Percentiles rank a stretch among this genome's conserved stretches.
phyloP scores from a whole-genome alignment of 1,284 basidiomycete species.

The Cronartium quercuum region DNA sequence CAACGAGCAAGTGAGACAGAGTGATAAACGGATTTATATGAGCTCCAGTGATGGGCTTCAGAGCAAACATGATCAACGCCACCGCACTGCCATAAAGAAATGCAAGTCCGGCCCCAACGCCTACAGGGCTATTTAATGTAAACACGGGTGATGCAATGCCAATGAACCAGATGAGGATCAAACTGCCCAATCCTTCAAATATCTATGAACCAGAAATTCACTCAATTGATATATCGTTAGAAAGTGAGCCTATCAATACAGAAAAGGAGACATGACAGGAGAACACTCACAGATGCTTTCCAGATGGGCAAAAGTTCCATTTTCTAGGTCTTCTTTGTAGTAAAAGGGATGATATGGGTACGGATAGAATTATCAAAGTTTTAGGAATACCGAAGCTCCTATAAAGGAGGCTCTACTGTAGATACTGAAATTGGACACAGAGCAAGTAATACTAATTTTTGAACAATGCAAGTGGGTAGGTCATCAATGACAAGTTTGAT shows the following conservation, averaged over 20 bases:
- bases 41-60: conserved; percentile 14
- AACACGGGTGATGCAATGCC: not conserved
- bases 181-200: conserved; percentile 27
- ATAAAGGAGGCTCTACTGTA: too few relatives aligned
- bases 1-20: not conserved
- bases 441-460: too few relatives aligned
- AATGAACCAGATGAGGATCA: conserved; percentile 17
- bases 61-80: conserved; percentile 8
- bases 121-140: not conserved
- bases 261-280: not conserved
- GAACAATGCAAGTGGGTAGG: too few relatives aligned
- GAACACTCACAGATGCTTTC: not conserved
- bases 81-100: conserved; percentile 6
- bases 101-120: not conserved
- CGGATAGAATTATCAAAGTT: too few relatives aligned
- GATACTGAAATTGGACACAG: too few relatives aligned
- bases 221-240: not conserved
- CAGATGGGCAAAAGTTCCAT: not conserved
- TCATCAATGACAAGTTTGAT: too few relatives aligned
- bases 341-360: not conserved
- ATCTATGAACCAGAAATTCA: not conserved
- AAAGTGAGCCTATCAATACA: not conserved
- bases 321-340: not conserved
- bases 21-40: conserved; percentile 37
- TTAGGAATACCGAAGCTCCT: too few relatives aligned